Evolutionary conservation across 371 early-diverging fungal genomes (phyloP), one percentile per base, ranked within the genome.

Genomic region (Apophysomyces ossiformis): DNA sequence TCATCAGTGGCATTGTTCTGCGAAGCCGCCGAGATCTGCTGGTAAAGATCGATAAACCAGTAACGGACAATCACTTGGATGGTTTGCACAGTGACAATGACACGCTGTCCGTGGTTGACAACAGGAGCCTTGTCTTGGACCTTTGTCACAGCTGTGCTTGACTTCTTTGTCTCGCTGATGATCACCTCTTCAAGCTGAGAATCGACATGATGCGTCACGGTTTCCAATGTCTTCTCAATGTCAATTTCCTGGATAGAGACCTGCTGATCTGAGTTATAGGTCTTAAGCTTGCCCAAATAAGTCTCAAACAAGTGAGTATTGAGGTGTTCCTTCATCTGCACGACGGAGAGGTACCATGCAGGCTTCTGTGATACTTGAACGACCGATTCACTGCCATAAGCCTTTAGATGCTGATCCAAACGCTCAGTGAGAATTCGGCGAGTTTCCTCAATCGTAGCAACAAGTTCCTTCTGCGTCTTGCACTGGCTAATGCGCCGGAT

Each of bases 351-450:
- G 54, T 50, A 50, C 54, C 54, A 50, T 13, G 70, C 63, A 39
- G 70, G 67, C 75, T 73, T 74, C 57, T 73, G 68, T 41, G 72
- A 67, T 35, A 68, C 66, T 39, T 65, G 43, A 18, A 68, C 68
- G 46, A 60, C 12, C 12, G 71, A 50, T 58, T 66, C 44, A 37
- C 58, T 59, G 37, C 68, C 69, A 16, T 70, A 67, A 16, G 63
- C 39, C n/a, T 26, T 54, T 18, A 73, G 21, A 37, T 73, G 61
- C 57, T 70, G 73, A 41, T 57, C 13, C 11, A 73, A 57, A 26
- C 73, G 67, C 18, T 44, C 57, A 13, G 67, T 46, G 26, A 73
- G 46, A 7, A 70, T 59, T 62, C 65, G 67, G 8, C 68, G 73
- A 13, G 70, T 67, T 58, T 73, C 65, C 13, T 70, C 71, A 41